These are phyloP conservation scores for Odontarrhena argentea DNA, from an alignment of 345 rosid species.

Conservation along the genomic window DNA sequence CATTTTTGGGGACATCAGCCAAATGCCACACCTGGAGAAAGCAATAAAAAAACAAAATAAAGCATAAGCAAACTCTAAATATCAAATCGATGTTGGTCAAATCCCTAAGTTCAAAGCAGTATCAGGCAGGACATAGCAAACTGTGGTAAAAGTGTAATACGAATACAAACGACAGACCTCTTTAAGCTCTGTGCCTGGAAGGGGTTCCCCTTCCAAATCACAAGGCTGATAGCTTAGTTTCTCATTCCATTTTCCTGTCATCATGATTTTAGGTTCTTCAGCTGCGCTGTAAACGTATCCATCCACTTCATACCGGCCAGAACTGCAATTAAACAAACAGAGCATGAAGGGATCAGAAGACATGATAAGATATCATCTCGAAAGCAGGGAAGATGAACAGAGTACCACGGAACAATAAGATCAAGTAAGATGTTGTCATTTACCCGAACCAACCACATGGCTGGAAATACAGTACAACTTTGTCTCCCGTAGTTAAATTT, in stretches of 20 bases:
- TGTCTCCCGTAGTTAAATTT: conserved; percentile 73
- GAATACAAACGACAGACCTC: conserved; percentile 47
- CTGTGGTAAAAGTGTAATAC: neutral
- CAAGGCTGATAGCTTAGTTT: conserved; percentile 83
- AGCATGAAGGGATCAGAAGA: neutral
- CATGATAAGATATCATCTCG: neutral
- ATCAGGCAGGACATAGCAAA: neutral
- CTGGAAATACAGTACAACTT: conserved; percentile 74
- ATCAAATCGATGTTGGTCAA: neutral
- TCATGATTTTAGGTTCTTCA: conserved; percentile 77
- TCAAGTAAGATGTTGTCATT: neutral
- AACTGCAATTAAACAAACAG: conserved; percentile 45
- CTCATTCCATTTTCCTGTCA: conserved; percentile 87
- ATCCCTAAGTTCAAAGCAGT: conserved; percentile 1
- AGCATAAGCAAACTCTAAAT: conserved; percentile 11
- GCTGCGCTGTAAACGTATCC: conserved; percentile 76
- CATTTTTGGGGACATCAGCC: conserved; percentile 73
- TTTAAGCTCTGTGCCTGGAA: conserved; percentile 67
- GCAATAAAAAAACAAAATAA: conserved; percentile 2
- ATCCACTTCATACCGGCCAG: conserved; percentile 90
- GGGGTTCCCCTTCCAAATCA: conserved; percentile 77
- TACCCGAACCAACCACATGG: conserved; percentile 94
- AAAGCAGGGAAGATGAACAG: conserved; percentile 4
- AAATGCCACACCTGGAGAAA: conserved; percentile 72
- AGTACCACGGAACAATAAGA: conserved; percentile 10